Evolutionary conservation across 257 asterid species (phyloP).

Genomic region (Primulina eburnea): DNA sequence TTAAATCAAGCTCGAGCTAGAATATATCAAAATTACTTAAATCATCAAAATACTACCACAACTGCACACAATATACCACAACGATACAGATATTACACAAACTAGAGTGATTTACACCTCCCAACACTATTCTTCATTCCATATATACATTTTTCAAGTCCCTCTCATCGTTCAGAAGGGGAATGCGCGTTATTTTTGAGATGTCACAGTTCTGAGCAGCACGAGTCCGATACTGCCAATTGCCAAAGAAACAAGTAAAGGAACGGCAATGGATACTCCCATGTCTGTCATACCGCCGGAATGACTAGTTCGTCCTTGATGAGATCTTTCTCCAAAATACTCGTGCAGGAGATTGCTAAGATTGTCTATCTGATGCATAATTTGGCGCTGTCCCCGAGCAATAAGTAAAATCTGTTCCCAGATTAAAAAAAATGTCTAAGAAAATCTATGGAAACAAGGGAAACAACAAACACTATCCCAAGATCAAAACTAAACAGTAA

Average conservation of each 20-base stretch:
- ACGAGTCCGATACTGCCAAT: conserved; percentile 65
- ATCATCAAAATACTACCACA: not conserved
- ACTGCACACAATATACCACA: not conserved
- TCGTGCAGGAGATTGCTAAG: conserved; percentile 68
- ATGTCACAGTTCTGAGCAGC: conserved; percentile 49
- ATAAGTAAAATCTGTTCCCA: conserved; percentile 59
- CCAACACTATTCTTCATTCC: not conserved
- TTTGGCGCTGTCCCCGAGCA: conserved; percentile 79
- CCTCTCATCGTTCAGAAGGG: not conserved
- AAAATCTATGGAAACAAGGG: not conserved
- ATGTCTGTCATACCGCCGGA: conserved; percentile 28
- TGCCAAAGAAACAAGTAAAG: conserved; percentile 63
- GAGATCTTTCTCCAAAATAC: conserved; percentile 50
- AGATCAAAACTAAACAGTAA: not conserved
- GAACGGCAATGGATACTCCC: conserved; percentile 43
- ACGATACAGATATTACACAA: not conserved
- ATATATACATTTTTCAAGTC: not conserved
- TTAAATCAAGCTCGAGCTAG: too few relatives aligned
- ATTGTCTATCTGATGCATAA: conserved; percentile 83
- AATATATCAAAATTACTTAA: too few relatives aligned
- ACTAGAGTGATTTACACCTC: not conserved
- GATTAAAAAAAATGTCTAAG: not conserved
- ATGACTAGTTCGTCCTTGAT: conserved; percentile 40
- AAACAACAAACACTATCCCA: not conserved
- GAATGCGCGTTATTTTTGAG: conserved; percentile 34